A percentile compares a stretch with the other conserved stretches of the same genome.
phyloP scores from a whole-genome alignment of 75 land plant genomes.

The Azolla pinnata region DNA sequence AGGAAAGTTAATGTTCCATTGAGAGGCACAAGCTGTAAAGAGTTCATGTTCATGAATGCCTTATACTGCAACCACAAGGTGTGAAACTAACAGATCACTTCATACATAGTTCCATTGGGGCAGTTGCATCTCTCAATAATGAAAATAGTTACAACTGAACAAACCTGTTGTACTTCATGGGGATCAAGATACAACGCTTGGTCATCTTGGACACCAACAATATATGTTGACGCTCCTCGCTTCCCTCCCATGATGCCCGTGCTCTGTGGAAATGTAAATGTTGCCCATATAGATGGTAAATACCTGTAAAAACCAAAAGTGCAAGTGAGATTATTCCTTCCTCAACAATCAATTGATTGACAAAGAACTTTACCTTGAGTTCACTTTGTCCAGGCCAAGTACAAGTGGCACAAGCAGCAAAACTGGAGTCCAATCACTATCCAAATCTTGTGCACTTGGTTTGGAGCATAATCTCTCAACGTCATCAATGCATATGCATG shows the following conservation, averaged over 20 bases:
- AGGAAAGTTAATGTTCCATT: too few species aligned
- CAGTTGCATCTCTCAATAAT: too few species aligned
- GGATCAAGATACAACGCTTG: conserved; percentile 94
- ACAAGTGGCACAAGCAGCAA: conserved; percentile 78
- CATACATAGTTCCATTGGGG: too few species aligned
- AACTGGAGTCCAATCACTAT: conserved; percentile 55
- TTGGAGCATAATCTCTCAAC: conserved; percentile 42
- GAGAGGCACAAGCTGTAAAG: too few species aligned
- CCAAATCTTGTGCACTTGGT: conserved; percentile 9
- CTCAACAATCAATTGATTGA: not conserved
- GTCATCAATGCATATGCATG: conserved; percentile 70
- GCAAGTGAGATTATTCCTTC: not conserved
- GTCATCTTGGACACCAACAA: conserved; percentile 91
- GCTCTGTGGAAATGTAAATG: conserved; percentile 91
- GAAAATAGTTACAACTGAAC: too few species aligned
- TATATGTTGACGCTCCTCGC: conserved; percentile 91
- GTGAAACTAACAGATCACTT: too few species aligned
- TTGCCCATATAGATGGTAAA: conserved; percentile 59
- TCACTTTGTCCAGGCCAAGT: conserved; percentile 65
- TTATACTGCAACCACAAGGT: too few species aligned
- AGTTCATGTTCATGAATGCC: too few species aligned
- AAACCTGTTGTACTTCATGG: conserved; percentile 78
- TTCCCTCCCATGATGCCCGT: conserved; percentile 94
- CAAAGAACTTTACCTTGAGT: conserved; percentile 52
- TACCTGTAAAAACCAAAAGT: conserved; percentile 42